Percentiles rank a stretch among this genome's conserved stretches.
These are phyloP conservation scores for Suhomyces emberorum DNA, from an alignment of 805 yeast genomes.

Conservation along the genomic window DNA sequence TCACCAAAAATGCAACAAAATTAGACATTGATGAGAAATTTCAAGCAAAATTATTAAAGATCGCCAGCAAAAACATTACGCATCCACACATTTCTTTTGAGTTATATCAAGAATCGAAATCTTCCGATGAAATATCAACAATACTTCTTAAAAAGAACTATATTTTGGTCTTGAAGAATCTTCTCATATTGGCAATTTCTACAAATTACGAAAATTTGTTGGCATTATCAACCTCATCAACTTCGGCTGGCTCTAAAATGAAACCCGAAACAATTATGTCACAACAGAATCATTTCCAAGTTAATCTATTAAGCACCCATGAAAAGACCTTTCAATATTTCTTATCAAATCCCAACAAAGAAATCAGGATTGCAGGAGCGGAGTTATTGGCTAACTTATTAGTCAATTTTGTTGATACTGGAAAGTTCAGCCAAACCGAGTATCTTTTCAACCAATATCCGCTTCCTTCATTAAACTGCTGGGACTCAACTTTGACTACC, in stretches of 20 bases:
- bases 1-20: constrained; percentile 34
- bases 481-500: constrained; percentile 23
- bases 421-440: constrained; percentile 33
- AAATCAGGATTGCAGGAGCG: constrained; percentile 35
- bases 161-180: constrained; percentile 28
- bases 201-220: constrained; percentile 38
- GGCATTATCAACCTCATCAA: constrained; percentile 30
- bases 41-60: constrained; percentile 32
- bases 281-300: constrained; percentile 39
- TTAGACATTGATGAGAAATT: constrained; percentile 40
- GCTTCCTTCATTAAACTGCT: constrained; percentile 28
- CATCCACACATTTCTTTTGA: constrained; percentile 18
- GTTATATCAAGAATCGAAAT: constrained; percentile 9
- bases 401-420: constrained; percentile 37
- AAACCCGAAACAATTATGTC: constrained; percentile 42
- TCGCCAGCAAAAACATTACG: constrained; percentile 27
- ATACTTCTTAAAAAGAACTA: constrained; percentile 31
- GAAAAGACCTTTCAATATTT: constrained; percentile 30
- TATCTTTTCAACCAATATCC: constrained; percentile 30
- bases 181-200: constrained; percentile 30
- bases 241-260: constrained; percentile 36
- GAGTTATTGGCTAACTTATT: constrained; percentile 34
- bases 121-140: constrained; percentile 15
- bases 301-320: constrained; percentile 22
- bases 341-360: constrained; percentile 30